Base-by-base conservation (phyloP, 148 eudicot genomes). In the Cornus controversa region DNA sequence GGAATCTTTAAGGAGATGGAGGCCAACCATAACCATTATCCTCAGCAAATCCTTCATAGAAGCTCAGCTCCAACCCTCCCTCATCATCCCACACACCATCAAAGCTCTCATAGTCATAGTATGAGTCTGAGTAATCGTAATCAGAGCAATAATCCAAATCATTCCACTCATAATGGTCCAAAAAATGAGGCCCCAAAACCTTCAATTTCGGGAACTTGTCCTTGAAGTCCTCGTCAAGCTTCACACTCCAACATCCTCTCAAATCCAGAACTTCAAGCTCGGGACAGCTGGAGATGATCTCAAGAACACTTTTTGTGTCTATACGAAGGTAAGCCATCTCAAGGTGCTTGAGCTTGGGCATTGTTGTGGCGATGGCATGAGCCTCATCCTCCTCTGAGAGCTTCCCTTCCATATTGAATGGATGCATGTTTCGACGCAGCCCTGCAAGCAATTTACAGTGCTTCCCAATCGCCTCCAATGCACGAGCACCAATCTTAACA, bases 241-340 rank as follows among this genome's bases (percentile, higher is more conserved):
- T 84, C 66, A 90, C 97, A 42, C 77, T 82, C 94, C 94, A 92
- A 71, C 92, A 92, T 31, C 97, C 97, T 83, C 94, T 86, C 74
- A 92, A 57, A 77, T 92, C 97, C 86, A 92, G 77, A 22, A 77
- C 75, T 72, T 85, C 93, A 3, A 92, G 93, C 53, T 87, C 71
- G 0, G 76, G 84, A 63, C 93, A 92, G 22, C 83, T 81, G 5
- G 73, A 70, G 42, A 92, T 85, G 70, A 92, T 90, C 81, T 88
- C 91, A 9, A 88, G 83, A 69, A 90, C 87, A 42, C 82, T 75
- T 4, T 72, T 69, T 2, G 86, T 85, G 64, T 89, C 80, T 6
- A 92, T 71, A 20, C 75, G 86, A 42, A 88, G 72, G 76, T 88
- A 92, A n/a, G 90, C 92, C 10, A 92, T 76, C 82, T 89, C 91